Conservation (phyloP, 2,329 filamentous ascomycete species). For the Aureobasidium sp. region DNA sequence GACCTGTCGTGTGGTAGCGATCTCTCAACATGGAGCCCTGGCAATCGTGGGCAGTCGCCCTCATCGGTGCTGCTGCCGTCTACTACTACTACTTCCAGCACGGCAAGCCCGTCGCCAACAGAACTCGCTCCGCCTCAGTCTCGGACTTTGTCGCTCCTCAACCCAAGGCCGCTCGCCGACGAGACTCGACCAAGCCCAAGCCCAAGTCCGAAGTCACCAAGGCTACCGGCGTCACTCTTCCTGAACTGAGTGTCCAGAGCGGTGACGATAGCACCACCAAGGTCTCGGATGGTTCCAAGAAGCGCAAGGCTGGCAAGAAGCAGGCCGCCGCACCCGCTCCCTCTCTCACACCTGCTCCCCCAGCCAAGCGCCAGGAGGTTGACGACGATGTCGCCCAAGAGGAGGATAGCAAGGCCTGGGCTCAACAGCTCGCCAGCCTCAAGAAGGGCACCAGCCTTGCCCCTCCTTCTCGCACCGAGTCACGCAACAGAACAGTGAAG, state of each 20-base stretch:
- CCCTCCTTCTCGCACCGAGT: conserved; percentile 27
- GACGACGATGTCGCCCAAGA: conserved; percentile 45
- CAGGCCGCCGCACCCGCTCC: conserved; percentile 15
- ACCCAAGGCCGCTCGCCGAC: conserved; percentile 15
- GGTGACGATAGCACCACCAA: conserved; percentile 11
- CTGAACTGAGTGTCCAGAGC: background rate
- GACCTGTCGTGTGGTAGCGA: background rate
- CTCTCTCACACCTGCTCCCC: conserved; percentile 20
- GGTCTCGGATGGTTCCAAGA: conserved; percentile 22
- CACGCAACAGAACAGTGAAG: conserved; percentile 57
- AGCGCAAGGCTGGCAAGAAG: conserved; percentile 27
- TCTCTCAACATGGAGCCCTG: conserved; percentile 21
- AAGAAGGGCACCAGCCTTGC: conserved; percentile 59
- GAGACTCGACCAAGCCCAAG: conserved; percentile 18
- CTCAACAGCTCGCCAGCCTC: conserved; percentile 60
- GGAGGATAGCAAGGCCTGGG: conserved; percentile 65
- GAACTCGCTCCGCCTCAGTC: conserved; percentile 14
- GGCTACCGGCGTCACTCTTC: conserved; percentile 16
- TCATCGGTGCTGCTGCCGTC: conserved; percentile 17
- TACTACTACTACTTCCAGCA: conserved; percentile 23
- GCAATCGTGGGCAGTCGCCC: conserved; percentile 23
- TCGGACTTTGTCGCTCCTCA: conserved; percentile 14
- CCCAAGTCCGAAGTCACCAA: conserved; percentile 17
- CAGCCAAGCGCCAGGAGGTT: conserved; percentile 24
- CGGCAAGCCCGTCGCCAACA: conserved; percentile 17